These are phyloP conservation scores for Wickerhamiella lipophila DNA, from an alignment of 805 yeast species.

Conservation along the genomic window DNA sequence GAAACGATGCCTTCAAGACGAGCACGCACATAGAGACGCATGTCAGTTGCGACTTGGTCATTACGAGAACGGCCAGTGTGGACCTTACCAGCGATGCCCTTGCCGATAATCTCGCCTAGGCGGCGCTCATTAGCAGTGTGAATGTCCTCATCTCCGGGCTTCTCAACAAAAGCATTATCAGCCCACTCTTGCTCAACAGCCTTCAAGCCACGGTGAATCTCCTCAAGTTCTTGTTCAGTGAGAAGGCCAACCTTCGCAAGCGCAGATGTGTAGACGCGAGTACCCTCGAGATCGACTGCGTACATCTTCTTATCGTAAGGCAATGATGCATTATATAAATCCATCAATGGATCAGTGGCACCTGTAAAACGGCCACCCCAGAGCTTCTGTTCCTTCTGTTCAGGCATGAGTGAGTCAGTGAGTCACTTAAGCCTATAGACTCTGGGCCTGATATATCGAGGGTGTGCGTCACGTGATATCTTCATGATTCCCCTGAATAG, in stretches of 20 bases:
- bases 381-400: conserved; percentile 44
- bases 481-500: not conserved
- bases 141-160: conserved; percentile 91
- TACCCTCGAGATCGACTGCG: conserved; percentile 86
- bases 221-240: conserved; percentile 55
- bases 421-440: not conserved
- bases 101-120: conserved; percentile 90
- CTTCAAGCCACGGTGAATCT: conserved; percentile 74
- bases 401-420: conserved; percentile 1
- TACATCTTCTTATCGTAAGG: conserved; percentile 95
- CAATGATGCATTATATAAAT: conserved; percentile 87
- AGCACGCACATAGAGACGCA: conserved; percentile 87
- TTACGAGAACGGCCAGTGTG: conserved; percentile 99
- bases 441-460: not conserved
- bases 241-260: conserved; percentile 65
- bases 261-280: conserved; percentile 85
- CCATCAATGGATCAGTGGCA: conserved; percentile 94
- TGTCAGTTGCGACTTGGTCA: conserved; percentile 98
- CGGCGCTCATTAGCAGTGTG: conserved; percentile 98
- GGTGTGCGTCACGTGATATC: not conserved
- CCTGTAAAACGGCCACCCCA: conserved; percentile 99
- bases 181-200: conserved; percentile 73
- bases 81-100: conserved; percentile 88
- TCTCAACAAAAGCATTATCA: conserved; percentile 50
- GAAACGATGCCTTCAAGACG: conserved; percentile 47